Percentiles rank a stretch among this genome's conserved stretches.
These are phyloP conservation scores for Cladorrhinum sp. DNA, from an alignment of 2,329 filamentous ascomycete species.

Conservation along the genomic window DNA sequence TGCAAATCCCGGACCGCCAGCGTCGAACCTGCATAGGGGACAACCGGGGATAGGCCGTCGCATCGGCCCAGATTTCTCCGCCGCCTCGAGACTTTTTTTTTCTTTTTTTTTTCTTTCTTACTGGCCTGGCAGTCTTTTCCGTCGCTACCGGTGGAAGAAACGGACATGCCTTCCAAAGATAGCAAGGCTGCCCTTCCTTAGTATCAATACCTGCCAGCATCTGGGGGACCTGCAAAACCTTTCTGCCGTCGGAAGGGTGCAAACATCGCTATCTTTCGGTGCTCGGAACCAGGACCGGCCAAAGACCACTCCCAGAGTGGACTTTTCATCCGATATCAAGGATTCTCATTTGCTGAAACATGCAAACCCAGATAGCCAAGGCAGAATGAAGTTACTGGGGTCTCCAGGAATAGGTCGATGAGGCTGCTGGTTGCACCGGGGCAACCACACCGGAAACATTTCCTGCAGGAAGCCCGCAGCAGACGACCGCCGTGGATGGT, in stretches of 20 bases:
- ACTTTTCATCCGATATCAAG: constrained; percentile 4
- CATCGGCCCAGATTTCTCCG: constrained; percentile 7
- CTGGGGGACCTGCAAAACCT: no score
- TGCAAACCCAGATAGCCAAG: not conserved
- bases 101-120: constrained; percentile 3
- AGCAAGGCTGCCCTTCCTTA: not conserved
- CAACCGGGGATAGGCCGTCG: not conserved
- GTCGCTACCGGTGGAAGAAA: constrained; percentile 7
- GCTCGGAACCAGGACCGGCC: not conserved
- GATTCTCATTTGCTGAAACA: not conserved
- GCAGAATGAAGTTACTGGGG: not conserved
- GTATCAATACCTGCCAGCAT: no score
- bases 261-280: not conserved
- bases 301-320: no score
- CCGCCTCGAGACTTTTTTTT: not conserved
- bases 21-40: constrained; percentile 1
- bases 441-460: constrained; percentile 6
- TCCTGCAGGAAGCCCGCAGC: constrained; percentile 18
- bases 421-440: constrained; percentile 7
- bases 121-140: not conserved
- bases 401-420: not conserved
- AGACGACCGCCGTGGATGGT: not conserved
- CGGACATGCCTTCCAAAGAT: constrained; percentile 14
- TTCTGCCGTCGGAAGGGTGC: not conserved
- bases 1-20: constrained; percentile 7